Evolutionary conservation across 768 basidiomycete species (phyloP).

Genomic region (Coprinopsis cinerea): DNA sequence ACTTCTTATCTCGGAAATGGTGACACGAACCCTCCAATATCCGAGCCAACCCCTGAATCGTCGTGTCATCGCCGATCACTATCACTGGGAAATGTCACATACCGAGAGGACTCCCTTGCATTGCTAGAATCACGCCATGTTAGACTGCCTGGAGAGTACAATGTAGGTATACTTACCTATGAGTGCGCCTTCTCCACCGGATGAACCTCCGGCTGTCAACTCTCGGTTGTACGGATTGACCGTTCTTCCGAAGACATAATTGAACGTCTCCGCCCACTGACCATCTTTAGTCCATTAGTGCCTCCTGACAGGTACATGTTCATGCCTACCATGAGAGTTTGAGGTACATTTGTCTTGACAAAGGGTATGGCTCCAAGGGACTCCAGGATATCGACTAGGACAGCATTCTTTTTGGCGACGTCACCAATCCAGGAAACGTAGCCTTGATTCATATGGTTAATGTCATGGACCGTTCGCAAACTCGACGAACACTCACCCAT

Average conservation of each 20-base stretch:
- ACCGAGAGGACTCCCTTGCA: conserved; percentile 42
- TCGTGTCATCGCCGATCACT: conserved; percentile 12
- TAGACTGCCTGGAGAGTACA: not conserved
- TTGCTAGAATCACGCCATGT: conserved; percentile 20
- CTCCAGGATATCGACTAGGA: conserved; percentile 61
- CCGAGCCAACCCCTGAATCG: conserved; percentile 66
- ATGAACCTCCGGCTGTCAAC: conserved; percentile 74
- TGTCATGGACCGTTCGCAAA: not conserved
- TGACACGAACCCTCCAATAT: conserved; percentile 55
- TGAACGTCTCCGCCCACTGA: conserved; percentile 75
- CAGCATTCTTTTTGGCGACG: conserved; percentile 50
- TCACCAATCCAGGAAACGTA: conserved; percentile 71
- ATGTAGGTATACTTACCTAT: conserved; percentile 33
- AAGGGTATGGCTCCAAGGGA: conserved; percentile 66
- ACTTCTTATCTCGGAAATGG: not conserved
- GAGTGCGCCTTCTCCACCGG: conserved; percentile 82
- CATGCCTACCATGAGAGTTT: conserved; percentile 61
- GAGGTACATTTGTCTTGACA: conserved; percentile 71
- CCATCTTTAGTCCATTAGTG: not conserved
- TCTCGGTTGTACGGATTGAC: conserved; percentile 68
- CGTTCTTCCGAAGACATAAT: conserved; percentile 76
- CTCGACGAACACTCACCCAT: conserved; percentile 39
- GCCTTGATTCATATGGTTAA: conserved; percentile 28
- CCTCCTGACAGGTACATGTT: not conserved
- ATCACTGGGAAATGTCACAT: conserved; percentile 7